Evolutionary conservation across 2,329 filamentous ascomycete species (phyloP).

Genomic region (Cladosporium velox): DNA sequence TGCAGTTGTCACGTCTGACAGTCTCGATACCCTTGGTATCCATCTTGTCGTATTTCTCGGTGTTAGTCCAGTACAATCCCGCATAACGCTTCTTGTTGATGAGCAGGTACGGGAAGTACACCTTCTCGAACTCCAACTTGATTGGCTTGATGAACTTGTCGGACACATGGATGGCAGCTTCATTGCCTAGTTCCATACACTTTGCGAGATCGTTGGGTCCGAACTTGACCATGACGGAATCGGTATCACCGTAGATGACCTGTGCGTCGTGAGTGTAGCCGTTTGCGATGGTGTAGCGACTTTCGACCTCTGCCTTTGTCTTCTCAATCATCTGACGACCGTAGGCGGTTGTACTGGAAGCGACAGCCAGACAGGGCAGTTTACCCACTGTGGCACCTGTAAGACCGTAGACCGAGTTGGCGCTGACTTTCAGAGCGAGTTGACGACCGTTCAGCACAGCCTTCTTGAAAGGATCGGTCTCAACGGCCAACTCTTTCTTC

Average conservation of each 20-base stretch:
- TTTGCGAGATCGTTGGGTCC: slow-evolving; percentile 83
- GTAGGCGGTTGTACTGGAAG: slow-evolving; percentile 94
- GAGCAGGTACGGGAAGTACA: slow-evolving; percentile 94
- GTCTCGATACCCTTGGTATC: slow-evolving; percentile 99
- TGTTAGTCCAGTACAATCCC: slow-evolving; percentile 94
- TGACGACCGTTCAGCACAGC: slow-evolving; percentile 97
- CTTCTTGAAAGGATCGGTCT: slow-evolving; percentile 96
- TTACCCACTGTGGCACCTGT: slow-evolving; percentile 97
- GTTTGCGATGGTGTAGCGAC: slow-evolving; percentile 85
- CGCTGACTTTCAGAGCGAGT: slow-evolving; percentile 91
- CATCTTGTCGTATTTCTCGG: slow-evolving; percentile 98
- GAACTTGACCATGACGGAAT: slow-evolving; percentile 99
- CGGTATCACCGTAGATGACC: slow-evolving; percentile 98
- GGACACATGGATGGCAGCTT: slow-evolving; percentile 86
- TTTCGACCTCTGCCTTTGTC: slow-evolving; percentile 94
- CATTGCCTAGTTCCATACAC: slow-evolving; percentile 92
- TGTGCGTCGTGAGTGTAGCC: slow-evolving; percentile 93
- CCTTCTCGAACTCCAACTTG: slow-evolving; percentile 98
- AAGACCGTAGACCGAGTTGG: slow-evolving; percentile 96
- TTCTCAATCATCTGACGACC: slow-evolving; percentile 99
- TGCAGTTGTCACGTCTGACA: slow-evolving; percentile 92
- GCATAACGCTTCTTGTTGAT: slow-evolving; percentile 99
- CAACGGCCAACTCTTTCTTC: slow-evolving; percentile 82
- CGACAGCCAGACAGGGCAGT: slow-evolving; percentile 89
- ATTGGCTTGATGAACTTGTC: slow-evolving; percentile 94